phyloP scores from a whole-genome alignment of 2,329 filamentous ascomycete species.

The Xylaria polymorpha region DNA sequence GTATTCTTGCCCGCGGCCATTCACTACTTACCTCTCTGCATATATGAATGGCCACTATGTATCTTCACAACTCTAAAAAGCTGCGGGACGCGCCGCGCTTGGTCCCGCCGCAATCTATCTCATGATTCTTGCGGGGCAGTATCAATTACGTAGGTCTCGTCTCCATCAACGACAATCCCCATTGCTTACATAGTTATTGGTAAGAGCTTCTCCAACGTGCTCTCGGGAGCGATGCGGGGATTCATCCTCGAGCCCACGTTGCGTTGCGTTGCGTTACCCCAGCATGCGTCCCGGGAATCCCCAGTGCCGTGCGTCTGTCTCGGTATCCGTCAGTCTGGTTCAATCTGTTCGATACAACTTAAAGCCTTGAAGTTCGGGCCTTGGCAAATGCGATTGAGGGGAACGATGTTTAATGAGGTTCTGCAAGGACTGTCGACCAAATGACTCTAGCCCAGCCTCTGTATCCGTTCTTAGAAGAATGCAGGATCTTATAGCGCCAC shows the following conservation, averaged over 20 bases:
- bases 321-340: conserved; percentile 8
- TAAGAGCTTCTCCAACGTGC: conserved; percentile 12
- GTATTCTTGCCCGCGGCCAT: too few relatives aligned
- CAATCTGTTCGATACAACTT: not conserved
- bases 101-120: conserved; percentile 34
- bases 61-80: conserved; percentile 7
- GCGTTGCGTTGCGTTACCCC: conserved; percentile 14
- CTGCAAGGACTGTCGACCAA: not conserved
- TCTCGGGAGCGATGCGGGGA: not conserved
- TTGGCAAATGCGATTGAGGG: not conserved
- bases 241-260: not conserved
- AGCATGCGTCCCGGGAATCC: not conserved
- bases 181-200: conserved; percentile 13
- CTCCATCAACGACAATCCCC: conserved; percentile 3
- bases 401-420: not conserved
- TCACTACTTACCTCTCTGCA: not conserved
- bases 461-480: too few relatives aligned
- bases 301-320: too few relatives aligned
- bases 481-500: too few relatives aligned
- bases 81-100: conserved; percentile 23
- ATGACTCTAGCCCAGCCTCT: not conserved
- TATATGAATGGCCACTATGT: conserved; percentile 4
- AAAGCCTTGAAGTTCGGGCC: not conserved
- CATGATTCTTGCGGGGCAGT: conserved; percentile 25
- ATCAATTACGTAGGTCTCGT: not conserved